Conservation (phyloP, 148 eudicot genomes). For the Camellia sinensis region DNA sequence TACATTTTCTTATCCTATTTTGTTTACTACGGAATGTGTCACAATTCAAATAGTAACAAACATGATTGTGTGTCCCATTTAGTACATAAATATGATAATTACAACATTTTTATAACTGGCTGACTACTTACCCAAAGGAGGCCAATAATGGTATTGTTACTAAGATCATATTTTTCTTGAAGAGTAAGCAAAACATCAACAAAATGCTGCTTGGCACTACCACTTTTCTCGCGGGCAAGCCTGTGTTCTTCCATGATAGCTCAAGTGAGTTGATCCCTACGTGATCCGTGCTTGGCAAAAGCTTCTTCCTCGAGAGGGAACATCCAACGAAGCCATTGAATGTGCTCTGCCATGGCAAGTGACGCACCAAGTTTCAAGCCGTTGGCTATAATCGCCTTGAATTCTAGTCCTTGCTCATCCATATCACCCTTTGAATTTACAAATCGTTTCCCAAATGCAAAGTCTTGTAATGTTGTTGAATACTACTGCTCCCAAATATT, state of each 20-base stretch:
- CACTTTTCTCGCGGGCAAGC: constrained; percentile 36
- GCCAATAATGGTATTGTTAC: constrained; percentile 69
- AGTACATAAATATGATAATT: too few relatives aligned
- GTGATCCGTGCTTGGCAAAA: constrained; percentile 49
- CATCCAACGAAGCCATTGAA: constrained; percentile 69
- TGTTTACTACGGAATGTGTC: too few relatives aligned
- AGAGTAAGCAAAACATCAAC: constrained; percentile 74
- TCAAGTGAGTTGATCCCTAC: constrained; percentile 52
- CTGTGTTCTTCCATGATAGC: constrained; percentile 79
- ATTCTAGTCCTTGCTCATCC: constrained; percentile 68
- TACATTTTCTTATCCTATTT: too few relatives aligned
- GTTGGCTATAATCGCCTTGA: constrained; percentile 59
- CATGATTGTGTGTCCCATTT: too few relatives aligned
- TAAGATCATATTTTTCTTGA: constrained; percentile 64
- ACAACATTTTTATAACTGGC: too few relatives aligned
- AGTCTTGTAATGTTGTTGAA: constrained; percentile 89
- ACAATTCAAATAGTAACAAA: too few relatives aligned
- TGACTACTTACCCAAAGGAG: constrained; percentile 64
- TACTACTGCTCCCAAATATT: constrained; percentile 64
- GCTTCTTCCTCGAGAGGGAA: constrained; percentile 55
- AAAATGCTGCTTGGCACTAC: constrained; percentile 63
- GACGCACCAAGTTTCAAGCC: constrained; percentile 48
- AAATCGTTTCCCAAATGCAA: constrained; percentile 73
- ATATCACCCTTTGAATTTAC: constrained; percentile 52
- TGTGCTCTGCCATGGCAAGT: constrained; percentile 55